These are phyloP conservation scores for Penicillium paneum DNA, from an alignment of 2,329 filamentous ascomycete genomes.

Conservation along the genomic window DNA sequence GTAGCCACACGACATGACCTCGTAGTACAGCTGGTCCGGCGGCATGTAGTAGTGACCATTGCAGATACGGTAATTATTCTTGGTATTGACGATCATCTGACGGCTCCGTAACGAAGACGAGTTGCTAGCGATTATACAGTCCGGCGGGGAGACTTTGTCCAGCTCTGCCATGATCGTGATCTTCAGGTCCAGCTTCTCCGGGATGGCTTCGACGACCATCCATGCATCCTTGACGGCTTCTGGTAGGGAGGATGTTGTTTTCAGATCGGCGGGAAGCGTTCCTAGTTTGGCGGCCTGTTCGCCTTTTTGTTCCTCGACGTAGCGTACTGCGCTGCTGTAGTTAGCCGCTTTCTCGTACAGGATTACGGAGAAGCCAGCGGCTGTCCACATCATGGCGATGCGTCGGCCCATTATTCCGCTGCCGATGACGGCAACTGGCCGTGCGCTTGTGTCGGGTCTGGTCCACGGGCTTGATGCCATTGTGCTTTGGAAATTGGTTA, in stretches of 20 bases:
- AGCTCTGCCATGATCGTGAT: slow-evolving; percentile 13
- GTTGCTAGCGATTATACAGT: slow-evolving; percentile 18
- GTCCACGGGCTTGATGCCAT: slow-evolving; percentile 20
- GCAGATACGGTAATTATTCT: slow-evolving; percentile 22
- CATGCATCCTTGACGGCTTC: slow-evolving; percentile 16
- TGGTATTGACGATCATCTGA: slow-evolving; percentile 20
- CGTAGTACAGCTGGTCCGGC: slow-evolving; percentile 18
- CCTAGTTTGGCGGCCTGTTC: slow-evolving; percentile 16
- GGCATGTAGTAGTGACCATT: slow-evolving; percentile 24
- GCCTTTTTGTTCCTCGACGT: slow-evolving; percentile 12
- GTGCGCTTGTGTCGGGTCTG: slow-evolving; percentile 17
- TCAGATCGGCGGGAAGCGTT: slow-evolving; percentile 8
- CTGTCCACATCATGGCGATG: slow-evolving; percentile 22
- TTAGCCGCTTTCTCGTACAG: slow-evolving; percentile 15
- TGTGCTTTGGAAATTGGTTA: not conserved
- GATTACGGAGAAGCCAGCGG: slow-evolving; percentile 15
- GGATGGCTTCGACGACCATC: slow-evolving; percentile 20
- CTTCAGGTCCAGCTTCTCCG: slow-evolving; percentile 19
- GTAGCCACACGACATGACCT: slow-evolving; percentile 19
- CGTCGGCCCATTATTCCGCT: slow-evolving; percentile 22
- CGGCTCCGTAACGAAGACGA: slow-evolving; percentile 18
- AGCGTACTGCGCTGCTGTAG: slow-evolving; percentile 12
- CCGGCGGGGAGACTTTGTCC: slow-evolving; percentile 11
- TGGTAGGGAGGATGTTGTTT: slow-evolving; percentile 7
- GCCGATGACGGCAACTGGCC: slow-evolving; percentile 24